phyloP scores from a whole-genome alignment of 164 flowering plant genomes.

The Brasenia schreberi region DNA sequence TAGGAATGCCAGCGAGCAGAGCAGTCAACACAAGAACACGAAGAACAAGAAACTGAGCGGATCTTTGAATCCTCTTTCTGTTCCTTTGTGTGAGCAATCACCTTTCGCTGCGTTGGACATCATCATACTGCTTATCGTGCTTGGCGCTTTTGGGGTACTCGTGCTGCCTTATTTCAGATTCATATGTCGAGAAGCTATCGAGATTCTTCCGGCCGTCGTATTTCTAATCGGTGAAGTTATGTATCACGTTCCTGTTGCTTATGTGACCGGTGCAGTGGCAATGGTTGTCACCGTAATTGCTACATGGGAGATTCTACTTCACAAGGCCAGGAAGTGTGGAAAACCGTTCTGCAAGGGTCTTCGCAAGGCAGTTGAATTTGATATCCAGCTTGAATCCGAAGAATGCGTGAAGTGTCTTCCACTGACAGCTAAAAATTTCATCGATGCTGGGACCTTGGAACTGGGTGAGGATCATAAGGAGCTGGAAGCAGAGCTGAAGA shows the following conservation, averaged over 20 bases:
- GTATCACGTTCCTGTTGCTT: constrained; percentile 22
- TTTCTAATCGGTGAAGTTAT: constrained; percentile 15
- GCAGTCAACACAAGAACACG: constrained; percentile 11
- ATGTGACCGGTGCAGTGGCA: constrained; percentile 15
- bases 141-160: constrained; percentile 24
- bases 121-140: constrained; percentile 21
- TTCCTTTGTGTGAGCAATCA: constrained; percentile 29
- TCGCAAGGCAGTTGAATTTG: constrained; percentile 44
- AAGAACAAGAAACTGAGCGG: constrained; percentile 13
- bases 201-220: constrained; percentile 17
- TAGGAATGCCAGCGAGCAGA: constrained; percentile 11
- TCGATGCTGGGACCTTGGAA: constrained; percentile 24
- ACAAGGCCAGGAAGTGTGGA: constrained; percentile 34
- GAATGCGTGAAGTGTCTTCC: constrained; percentile 39
- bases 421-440: constrained; percentile 11
- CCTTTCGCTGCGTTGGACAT: constrained; percentile 32
- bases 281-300: constrained; percentile 17
- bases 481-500: constrained; percentile 43
- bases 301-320: constrained; percentile 24
- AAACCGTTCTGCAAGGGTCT: constrained; percentile 45
- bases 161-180: constrained; percentile 26
- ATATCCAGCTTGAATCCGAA: constrained; percentile 52
- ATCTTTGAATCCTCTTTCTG: constrained; percentile 18
- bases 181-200: constrained; percentile 18
- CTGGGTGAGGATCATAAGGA: constrained; percentile 40